Conservation (phyloP, 345 rosid genomes). For the Cardamine occulta region DNA sequence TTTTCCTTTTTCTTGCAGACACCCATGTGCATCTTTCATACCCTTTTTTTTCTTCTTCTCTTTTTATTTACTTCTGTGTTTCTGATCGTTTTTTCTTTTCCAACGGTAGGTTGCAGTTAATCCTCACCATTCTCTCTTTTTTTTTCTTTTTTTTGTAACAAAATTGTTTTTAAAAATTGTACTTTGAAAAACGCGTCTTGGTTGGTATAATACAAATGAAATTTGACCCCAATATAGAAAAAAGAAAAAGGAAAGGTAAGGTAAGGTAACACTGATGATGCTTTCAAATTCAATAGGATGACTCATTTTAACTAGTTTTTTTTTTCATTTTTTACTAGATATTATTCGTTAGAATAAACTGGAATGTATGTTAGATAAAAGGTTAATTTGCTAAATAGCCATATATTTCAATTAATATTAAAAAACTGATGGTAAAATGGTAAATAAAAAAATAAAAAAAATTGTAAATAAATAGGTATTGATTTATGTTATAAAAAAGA, state of each 20-base stretch:
- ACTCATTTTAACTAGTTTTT: constrained; percentile 12
- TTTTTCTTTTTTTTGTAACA: background rate
- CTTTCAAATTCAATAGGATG: constrained; percentile 11
- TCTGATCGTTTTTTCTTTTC: constrained; percentile 44
- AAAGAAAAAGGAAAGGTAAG: background rate
- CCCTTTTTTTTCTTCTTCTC: background rate
- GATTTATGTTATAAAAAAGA: background rate
- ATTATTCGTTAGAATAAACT: background rate
- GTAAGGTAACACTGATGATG: constrained; percentile 13
- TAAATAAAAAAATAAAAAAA: too few species aligned
- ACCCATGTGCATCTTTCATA: constrained; percentile 39
- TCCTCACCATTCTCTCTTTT: constrained; percentile 4
- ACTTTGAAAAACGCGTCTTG: constrained; percentile 13
- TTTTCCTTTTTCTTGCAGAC: constrained; percentile 27
- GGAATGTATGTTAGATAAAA: background rate
- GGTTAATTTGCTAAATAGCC: background rate
- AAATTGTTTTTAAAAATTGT: background rate
- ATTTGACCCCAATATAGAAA: too few species aligned
- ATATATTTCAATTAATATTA: background rate
- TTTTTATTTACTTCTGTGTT: constrained; percentile 18
- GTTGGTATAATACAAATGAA: constrained; percentile 1
- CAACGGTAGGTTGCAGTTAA: constrained; percentile 44
- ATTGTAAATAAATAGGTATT: background rate
- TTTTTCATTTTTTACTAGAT: too few species aligned
- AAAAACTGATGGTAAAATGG: too few species aligned